These are phyloP conservation scores for Aspergillus sp. DNA, from an alignment of 2,329 filamentous ascomycete genomes.

Conservation along the genomic window DNA sequence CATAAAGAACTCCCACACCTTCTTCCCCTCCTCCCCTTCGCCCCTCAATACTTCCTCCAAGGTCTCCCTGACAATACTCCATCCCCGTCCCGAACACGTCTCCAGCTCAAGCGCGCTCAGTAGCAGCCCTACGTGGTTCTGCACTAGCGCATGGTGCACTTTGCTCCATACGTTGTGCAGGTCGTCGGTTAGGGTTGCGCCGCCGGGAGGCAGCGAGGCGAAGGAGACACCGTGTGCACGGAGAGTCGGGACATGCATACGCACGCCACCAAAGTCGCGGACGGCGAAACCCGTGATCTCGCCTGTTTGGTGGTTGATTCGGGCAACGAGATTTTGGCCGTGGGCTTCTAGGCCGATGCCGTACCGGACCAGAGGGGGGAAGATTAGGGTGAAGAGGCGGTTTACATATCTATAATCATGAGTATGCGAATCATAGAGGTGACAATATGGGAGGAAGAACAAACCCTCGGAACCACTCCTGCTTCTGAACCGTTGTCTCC, in stretches of 20 bases:
- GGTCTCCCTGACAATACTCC: constrained; percentile 7
- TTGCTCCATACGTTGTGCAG: constrained; percentile 10
- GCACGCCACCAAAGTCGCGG: constrained; percentile 14
- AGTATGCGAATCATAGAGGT: too few species aligned
- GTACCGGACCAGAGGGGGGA: constrained; percentile 9
- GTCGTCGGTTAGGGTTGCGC: constrained; percentile 6
- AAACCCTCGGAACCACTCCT: constrained; percentile 9
- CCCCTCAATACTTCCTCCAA: constrained; percentile 2
- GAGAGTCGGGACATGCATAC: constrained; percentile 10
- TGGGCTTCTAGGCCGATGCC: constrained; percentile 39
- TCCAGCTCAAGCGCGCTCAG: constrained; percentile 8
- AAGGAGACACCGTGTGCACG: constrained; percentile 3
- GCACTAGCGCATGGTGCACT: constrained; percentile 12
- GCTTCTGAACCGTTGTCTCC: constrained; percentile 6
- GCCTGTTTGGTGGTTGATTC: constrained; percentile 8
- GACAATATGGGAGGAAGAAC: too few species aligned
- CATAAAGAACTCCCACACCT: constrained; percentile 8
- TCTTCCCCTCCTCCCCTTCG: not conserved
- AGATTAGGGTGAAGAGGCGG: constrained; percentile 6
- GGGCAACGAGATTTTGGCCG: constrained; percentile 17
- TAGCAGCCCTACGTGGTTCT: constrained; percentile 11
- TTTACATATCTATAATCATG: constrained; percentile 4
- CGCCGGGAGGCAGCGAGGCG: constrained; percentile 3
- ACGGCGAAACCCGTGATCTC: constrained; percentile 14
- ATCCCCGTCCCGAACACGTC: constrained; percentile 5